Base-by-base conservation (phyloP, 331 rosid species). In the Quercus tomentella region DNA sequence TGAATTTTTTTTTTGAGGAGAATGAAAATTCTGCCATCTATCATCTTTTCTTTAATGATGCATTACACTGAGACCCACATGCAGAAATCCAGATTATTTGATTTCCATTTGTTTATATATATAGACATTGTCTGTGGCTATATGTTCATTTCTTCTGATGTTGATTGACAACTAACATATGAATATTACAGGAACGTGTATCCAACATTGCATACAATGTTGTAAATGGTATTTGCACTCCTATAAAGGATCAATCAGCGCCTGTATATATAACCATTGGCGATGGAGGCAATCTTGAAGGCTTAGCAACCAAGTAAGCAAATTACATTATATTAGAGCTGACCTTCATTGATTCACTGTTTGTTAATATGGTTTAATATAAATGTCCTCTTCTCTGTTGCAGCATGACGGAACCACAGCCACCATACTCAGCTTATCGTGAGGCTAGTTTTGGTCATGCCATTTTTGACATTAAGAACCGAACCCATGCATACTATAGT, bases 401-500 rank as follows among this genome's bases (percentile, higher is more conserved):
- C 93, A 94, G 97, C 85, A 92, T 94, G 97, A 87, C 91, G 23
- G 85, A 89, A 76, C 97, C 98, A 77, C 98, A 94, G 23, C 98
- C 98, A 25, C 78, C 51, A 7, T 94, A 89, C 87, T 94, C 98
- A 1, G 97, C 92, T 5, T 94, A 56, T 72, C 81, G 98, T 15
- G 98, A 92, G 76, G 97, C 98, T 16, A 94, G 98, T 77, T 94
- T 89, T n/a, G 97, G 98, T 62, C 97, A 94, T 37, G 97, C 85
- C 70, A 87, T 87, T 25, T 91, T 94, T 11, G 95, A 92, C 83
- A 86, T 91, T 56, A 92, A 88, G 85, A 94, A 94, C 78, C 72
- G 92, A 79, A 94, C 95, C 11, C 98, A 92, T 81, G 97, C 98
- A 35, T 74, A 85, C 80, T 91, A 82, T 56, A 52, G 91, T 23